Base-by-base conservation (phyloP, 805 yeast genomes). In the Candida namnaoensis region DNA sequence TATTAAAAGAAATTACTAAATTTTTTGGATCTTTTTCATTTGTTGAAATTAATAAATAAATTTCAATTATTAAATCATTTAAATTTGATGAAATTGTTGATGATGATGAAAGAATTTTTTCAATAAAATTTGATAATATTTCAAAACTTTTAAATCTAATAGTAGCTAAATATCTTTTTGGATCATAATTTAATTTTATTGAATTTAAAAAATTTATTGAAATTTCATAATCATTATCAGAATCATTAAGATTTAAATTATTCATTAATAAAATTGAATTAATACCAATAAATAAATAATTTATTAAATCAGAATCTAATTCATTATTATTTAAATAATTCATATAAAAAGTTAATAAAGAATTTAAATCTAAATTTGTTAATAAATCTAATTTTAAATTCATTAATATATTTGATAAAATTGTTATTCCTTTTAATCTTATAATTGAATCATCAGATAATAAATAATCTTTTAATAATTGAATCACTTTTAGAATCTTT, bases 11-110 rank as follows among this genome's bases (percentile, higher is more conserved):
- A 2, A 74, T 46, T 51, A 93, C 57, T 47, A 93, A 66, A 60
- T 95, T 93, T 45, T 84, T 72, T 4, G 99, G 99, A 60, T 93
- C 99, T 52, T 93, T 95, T 55, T 93, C 99, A 34, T 95, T 95
- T 13, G 77, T 68, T 3, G 95, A 85, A 27, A 88, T 55, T 43
- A 78, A 77, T 32, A 86, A 55, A 48, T 83, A 90, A 0, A 82
- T 59, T 34, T 71, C 58, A 32, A 86, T 68, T 40, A 71, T 77
- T 4, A 57, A 49, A 30, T 72, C 74, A 25, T 63, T 64, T 6
- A 30, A 30, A 27, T 27, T 19, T 10, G 28, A 26, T 3, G 28
- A 26, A 19, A 19, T 19, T 19, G 28, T 26, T 26, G 28, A 26
- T 26, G 28, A 26, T 19, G 19, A 19, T 19, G 19, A 19, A 19